These are phyloP conservation scores for Naganishia vaughanmartiniae DNA, from an alignment of 768 basidiomycete species.

Conservation along the genomic window DNA sequence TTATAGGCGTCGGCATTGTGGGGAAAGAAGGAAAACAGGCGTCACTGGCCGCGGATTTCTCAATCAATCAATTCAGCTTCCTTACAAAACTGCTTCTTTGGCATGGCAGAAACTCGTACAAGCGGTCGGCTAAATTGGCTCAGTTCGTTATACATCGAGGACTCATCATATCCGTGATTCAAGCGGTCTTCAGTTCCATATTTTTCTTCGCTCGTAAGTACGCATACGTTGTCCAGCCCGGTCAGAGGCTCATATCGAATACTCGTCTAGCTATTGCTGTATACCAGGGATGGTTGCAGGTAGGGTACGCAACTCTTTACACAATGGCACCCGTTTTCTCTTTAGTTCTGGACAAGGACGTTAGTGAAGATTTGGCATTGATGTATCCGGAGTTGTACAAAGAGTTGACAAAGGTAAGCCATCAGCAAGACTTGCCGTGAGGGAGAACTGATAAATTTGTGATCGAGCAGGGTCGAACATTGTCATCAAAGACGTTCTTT, in stretches of 20 bases:
- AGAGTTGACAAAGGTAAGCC: constrained; percentile 83
- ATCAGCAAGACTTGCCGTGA: background rate
- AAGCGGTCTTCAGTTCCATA: constrained; percentile 83
- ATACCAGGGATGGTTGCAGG: constrained; percentile 97
- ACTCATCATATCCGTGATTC: constrained; percentile 94
- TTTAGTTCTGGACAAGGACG: constrained; percentile 88
- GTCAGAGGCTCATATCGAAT: background rate
- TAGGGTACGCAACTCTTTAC: constrained; percentile 91
- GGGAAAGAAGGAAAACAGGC: constrained; percentile 99
- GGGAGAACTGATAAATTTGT: background rate
- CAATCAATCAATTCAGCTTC: constrained; percentile 91
- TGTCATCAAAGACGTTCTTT: constrained; percentile 98
- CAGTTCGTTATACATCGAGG: constrained; percentile 99
- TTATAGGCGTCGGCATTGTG: constrained; percentile 86
- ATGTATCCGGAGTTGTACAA: constrained; percentile 97
- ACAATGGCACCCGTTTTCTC: constrained; percentile 99
- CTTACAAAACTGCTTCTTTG: constrained; percentile 94
- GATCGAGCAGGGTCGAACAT: constrained; percentile 69
- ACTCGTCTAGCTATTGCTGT: constrained; percentile 74
- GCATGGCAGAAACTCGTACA: constrained; percentile 98
- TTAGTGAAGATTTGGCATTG: constrained; percentile 90
- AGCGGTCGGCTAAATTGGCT: constrained; percentile 92
- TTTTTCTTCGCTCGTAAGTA: constrained; percentile 54
- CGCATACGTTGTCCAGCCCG: too few species aligned
- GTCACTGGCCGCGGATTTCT: constrained; percentile 97